Conservation (phyloP, 2,329 filamentous ascomycete genomes). For the Colletotrichum sp. region DNA sequence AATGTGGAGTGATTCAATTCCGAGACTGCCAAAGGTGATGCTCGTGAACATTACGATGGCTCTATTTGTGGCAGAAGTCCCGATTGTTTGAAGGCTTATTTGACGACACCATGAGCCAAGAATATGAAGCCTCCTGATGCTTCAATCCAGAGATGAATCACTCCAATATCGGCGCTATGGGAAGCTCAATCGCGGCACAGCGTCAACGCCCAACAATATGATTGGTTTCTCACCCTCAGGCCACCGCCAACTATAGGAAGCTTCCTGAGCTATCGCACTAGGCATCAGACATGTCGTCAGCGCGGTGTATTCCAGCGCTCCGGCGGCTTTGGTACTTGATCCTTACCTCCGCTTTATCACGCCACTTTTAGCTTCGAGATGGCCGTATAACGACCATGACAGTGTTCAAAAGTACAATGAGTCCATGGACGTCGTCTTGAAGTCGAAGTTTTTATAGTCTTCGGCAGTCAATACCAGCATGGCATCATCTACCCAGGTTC, state of each 20-base stretch:
- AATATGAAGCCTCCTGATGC: not conserved
- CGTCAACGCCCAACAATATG: not conserved
- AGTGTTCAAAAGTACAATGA: not conserved
- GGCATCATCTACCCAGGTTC: not conserved
- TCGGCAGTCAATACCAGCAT: not conserved
- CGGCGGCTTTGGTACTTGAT: not conserved
- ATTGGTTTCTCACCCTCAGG: not conserved
- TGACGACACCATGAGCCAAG: not conserved
- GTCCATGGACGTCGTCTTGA: not conserved
- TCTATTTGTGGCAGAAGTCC: not conserved
- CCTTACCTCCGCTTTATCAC: not conserved
- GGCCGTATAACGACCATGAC: not conserved
- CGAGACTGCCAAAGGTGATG: not conserved
- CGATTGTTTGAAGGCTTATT: accelerated
- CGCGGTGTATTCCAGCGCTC: not conserved
- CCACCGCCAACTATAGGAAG: not conserved
- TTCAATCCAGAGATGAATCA: not conserved
- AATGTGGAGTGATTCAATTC: not conserved
- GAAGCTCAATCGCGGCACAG: not conserved
- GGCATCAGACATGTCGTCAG: not conserved
- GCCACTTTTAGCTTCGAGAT: not conserved
- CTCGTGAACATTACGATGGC: not conserved
- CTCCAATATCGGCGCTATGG: not conserved
- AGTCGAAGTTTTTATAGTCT: not conserved
- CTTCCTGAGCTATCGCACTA: not conserved